These are phyloP conservation scores for Candida tammaniensis DNA, from an alignment of 805 yeast genomes.

Conservation along the genomic window DNA sequence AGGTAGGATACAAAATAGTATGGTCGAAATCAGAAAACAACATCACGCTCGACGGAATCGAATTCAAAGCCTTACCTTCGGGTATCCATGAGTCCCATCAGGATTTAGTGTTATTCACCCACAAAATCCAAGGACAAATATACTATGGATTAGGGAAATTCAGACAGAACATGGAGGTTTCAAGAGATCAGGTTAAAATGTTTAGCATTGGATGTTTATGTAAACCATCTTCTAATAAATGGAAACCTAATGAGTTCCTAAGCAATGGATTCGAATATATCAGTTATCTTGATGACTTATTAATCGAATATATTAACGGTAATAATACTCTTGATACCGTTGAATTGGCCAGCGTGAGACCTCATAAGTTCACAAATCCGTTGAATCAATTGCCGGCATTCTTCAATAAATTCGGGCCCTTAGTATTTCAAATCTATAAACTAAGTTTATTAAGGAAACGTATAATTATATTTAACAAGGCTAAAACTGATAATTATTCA, in stretches of 20 bases:
- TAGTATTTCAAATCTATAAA: constrained; percentile 63
- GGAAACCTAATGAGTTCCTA: constrained; percentile 37
- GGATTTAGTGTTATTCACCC: constrained; percentile 31
- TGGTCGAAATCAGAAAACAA: constrained; percentile 27
- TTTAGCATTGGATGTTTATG: constrained; percentile 37
- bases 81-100: constrained; percentile 36
- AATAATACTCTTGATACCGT: neutral
- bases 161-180: constrained; percentile 12
- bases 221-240: constrained; percentile 12
- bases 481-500: constrained; percentile 19
- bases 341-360: constrained; percentile 4
- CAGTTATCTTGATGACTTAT: constrained; percentile 22
- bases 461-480: constrained; percentile 45
- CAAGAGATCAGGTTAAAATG: constrained; percentile 34
- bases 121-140: constrained; percentile 17
- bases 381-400: constrained; percentile 36
- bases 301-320: constrained; percentile 20
- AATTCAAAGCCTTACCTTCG: constrained; percentile 38
- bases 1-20: constrained; percentile 34
- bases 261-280: constrained; percentile 40
- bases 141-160: constrained; percentile 38
- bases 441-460: constrained; percentile 56
- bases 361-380: constrained; percentile 9
- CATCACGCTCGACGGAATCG: constrained; percentile 30
- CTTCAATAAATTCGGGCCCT: constrained; percentile 58